A percentile compares a stretch with the other conserved stretches of the same genome.
Evolutionary conservation across 352 stramenopile genomes (phyloP).

Genomic region (Globisporangium spinosum): DNA sequence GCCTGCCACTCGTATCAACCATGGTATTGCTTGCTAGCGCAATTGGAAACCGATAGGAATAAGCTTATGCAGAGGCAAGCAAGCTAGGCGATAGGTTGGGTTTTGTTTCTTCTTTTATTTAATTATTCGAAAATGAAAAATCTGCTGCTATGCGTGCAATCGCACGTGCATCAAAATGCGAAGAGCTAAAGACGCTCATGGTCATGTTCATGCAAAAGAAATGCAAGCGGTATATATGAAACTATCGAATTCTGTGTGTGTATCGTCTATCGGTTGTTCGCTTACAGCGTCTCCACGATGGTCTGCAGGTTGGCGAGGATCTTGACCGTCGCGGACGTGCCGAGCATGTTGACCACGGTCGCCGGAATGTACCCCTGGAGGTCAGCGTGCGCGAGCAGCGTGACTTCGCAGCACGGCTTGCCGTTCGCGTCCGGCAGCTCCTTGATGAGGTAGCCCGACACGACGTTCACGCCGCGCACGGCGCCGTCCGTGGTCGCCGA

Average conservation of each 20-base stretch:
- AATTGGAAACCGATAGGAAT: neutral
- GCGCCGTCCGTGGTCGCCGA: slow-evolving; percentile 48
- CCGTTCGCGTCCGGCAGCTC: slow-evolving; percentile 43
- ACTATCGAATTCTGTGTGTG: slow-evolving; percentile 2
- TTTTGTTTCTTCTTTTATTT: slow-evolving; percentile 10
- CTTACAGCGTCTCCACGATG: slow-evolving; percentile 23
- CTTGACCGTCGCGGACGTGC: slow-evolving; percentile 80
- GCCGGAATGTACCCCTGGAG: slow-evolving; percentile 76
- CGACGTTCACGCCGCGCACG: slow-evolving; percentile 60
- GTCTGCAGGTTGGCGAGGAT: slow-evolving; percentile 67
- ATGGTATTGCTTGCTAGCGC: neutral
- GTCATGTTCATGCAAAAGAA: neutral
- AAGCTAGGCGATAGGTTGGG: neutral
- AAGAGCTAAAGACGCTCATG: no score
- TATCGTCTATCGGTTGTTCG: neutral
- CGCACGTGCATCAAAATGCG: neutral
- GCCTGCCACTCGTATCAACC: neutral
- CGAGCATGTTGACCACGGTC: slow-evolving; percentile 80
- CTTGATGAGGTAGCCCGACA: slow-evolving; percentile 79
- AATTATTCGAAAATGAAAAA: slow-evolving; percentile 12
- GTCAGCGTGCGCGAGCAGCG: slow-evolving; percentile 72
- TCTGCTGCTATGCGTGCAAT: neutral
- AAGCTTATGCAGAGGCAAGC: neutral
- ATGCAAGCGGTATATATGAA: neutral
- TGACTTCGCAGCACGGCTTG: slow-evolving; percentile 63